phyloP scores from a whole-genome alignment of 441 rosid species.

The Aquilaria agallochum region DNA sequence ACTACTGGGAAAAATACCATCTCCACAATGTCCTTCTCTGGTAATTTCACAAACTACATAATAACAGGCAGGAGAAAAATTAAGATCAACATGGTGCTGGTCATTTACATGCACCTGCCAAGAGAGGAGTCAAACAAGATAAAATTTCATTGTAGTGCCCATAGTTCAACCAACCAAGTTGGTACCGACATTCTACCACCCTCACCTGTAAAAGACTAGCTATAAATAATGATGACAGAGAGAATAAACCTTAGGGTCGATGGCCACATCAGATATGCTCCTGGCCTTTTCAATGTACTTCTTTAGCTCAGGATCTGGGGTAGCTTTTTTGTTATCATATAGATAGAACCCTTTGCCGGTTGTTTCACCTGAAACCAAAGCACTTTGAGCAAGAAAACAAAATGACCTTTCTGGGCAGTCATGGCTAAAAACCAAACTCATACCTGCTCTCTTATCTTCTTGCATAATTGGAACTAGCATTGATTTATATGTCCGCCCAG shows the following conservation, averaged over 20 bases:
- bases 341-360: too few relatives aligned
- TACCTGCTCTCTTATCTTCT: conserved; percentile 82
- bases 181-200: too few relatives aligned
- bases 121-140: too few relatives aligned
- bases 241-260: conserved; percentile 58
- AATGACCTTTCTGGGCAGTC: too few relatives aligned
- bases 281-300: conserved; percentile 75
- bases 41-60: conserved; percentile 52
- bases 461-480: conserved; percentile 78
- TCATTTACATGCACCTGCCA: background rate
- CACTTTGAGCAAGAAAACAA: conserved; percentile 6
- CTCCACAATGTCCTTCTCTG: conserved; percentile 76
- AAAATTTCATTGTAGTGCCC: too few relatives aligned
- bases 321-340: too few relatives aligned
- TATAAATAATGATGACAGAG: background rate
- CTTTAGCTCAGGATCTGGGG: conserved; percentile 44
- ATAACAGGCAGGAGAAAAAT: too few relatives aligned
- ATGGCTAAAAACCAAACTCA: background rate
- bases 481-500: conserved; percentile 72
- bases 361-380: conserved; percentile 48
- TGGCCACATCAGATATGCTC: conserved; percentile 54
- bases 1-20: conserved; percentile 89
- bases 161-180: too few relatives aligned
- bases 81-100: conserved; percentile 2
- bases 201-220: too few relatives aligned